Evolutionary conservation across 2,329 filamentous ascomycete species (phyloP).

Genomic region (Epichloe sp.): DNA sequence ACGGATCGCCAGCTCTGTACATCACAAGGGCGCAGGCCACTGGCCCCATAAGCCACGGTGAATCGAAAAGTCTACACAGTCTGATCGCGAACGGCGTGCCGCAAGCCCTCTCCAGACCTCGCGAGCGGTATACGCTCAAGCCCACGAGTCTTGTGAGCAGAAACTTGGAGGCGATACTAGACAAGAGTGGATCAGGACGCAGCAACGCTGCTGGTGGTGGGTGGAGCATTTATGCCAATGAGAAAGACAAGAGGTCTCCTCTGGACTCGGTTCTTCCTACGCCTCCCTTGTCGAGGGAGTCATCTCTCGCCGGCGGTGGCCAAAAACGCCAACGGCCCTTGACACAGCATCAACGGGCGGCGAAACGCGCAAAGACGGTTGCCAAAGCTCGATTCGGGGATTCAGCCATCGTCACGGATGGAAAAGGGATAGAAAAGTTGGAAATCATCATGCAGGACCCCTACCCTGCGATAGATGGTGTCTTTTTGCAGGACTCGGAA

Average conservation of each 20-base stretch:
- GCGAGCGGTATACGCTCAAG: slow-evolving; percentile 57
- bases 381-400: slow-evolving; percentile 61
- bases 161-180: slow-evolving; percentile 56
- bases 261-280: slow-evolving; percentile 37
- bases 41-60: slow-evolving; percentile 29
- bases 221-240: slow-evolving; percentile 67
- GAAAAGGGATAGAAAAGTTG: slow-evolving; percentile 47
- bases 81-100: slow-evolving; percentile 69
- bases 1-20: slow-evolving; percentile 66
- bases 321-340: slow-evolving; percentile 16
- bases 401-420: slow-evolving; percentile 40
- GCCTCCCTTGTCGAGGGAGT: slow-evolving; percentile 28
- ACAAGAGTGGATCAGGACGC: slow-evolving; percentile 54
- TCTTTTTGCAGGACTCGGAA: slow-evolving; percentile 11
- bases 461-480: slow-evolving; percentile 26
- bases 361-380: slow-evolving; percentile 46
- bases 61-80: slow-evolving; percentile 51
- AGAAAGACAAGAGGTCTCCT: slow-evolving; percentile 39
- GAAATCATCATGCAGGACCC: slow-evolving; percentile 47
- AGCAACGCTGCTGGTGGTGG: slow-evolving; percentile 62
- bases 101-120: slow-evolving; percentile 65
- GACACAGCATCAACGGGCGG: slow-evolving; percentile 18
- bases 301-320: slow-evolving; percentile 15
- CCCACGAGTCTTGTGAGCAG: slow-evolving; percentile 56
- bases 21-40: slow-evolving; percentile 38